Base-by-base conservation (phyloP, 352 stramenopile species). In the Phytophthora colocasiae region DNA sequence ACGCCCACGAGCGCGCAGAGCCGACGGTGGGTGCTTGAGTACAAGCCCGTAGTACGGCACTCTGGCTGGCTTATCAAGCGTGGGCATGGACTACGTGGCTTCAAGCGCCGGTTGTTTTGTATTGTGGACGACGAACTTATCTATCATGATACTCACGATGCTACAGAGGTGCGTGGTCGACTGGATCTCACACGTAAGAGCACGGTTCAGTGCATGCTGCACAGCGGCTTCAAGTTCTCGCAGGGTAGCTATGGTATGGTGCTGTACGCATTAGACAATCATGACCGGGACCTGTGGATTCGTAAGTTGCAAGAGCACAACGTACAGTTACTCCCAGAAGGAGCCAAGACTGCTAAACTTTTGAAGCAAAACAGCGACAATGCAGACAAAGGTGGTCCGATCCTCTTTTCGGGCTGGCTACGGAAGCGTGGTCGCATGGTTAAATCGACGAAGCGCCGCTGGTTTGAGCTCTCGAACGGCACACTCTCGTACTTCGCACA, bases 41-140 rank as follows among this genome's bases (percentile, higher is more conserved):
- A 95, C 77, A 95, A 95, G 47, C 87, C 87, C 1, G 74, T 92
- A 5, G 85, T 96, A 8, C 71, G 79, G 1, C 86, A 95, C 59
- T 96, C 88, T 26, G 88, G 88, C 9, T 96, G 88, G 88, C 82
- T 96, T 40, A 93, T 96, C 63, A 96, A 96, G 48, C 85, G 86
- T 17, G 88, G 81, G 27, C 77, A 90, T 43, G 88, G 85, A 19
- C 82, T 91, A 36, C 80, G 84, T 29, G 91, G 88, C 55, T 96
- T 95, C 68, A 96, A 96, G 65, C 85, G 88, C 19, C 85, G 88
- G 19, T 62, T 96, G 26, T 96, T 96, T 45, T 95, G 83, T 71
- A 91, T 96, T 63, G 75, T 95, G 40, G 88, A 93, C 63, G 78
- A 90, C 48, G 86, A 95, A 46, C 81, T 96, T 36, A 89, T 95